Percentiles rank a stretch among this genome's conserved stretches.
Evolutionary conservation across 805 yeast genomes (phyloP).

Genomic region (Teunomyces panamensis): DNA sequence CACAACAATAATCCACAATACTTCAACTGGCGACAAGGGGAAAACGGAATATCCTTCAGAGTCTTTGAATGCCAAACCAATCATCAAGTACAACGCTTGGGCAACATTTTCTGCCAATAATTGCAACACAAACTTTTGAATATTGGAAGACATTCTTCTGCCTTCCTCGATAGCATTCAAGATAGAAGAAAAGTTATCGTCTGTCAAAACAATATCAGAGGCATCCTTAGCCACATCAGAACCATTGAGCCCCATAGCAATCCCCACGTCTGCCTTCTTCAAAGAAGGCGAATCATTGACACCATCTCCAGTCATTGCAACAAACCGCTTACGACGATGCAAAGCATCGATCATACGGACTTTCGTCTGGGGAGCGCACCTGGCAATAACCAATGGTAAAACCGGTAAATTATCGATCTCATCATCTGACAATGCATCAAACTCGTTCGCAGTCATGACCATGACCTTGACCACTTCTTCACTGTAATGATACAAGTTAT

Average conservation of each 20-base stretch:
- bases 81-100: slow-evolving; percentile 35
- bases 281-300: slow-evolving; percentile 29
- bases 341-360: slow-evolving; percentile 77
- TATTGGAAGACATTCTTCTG: slow-evolving; percentile 31
- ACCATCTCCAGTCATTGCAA: slow-evolving; percentile 68
- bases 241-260: slow-evolving; percentile 29
- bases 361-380: slow-evolving; percentile 82
- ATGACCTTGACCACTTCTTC: slow-evolving; percentile 40
- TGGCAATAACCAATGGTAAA: slow-evolving; percentile 72
- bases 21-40: slow-evolving; percentile 41
- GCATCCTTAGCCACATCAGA: slow-evolving; percentile 30
- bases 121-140: slow-evolving; percentile 33
- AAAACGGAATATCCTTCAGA: slow-evolving; percentile 33
- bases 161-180: slow-evolving; percentile 29
- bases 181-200: slow-evolving; percentile 26
- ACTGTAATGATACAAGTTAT: slow-evolving; percentile 32
- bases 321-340: slow-evolving; percentile 46
- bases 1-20: slow-evolving; percentile 33
- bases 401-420: slow-evolving; percentile 62
- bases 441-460: slow-evolving; percentile 75
- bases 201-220: slow-evolving; percentile 25
- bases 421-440: slow-evolving; percentile 59
- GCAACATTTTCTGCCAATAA: slow-evolving; percentile 32
- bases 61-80: slow-evolving; percentile 37
- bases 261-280: slow-evolving; percentile 27